Percentiles rank a stretch among this genome's conserved stretches.
These are phyloP conservation scores for Novymonas esmeraldas DNA, from an alignment of 208 protist genomes.

Conservation along the genomic window DNA sequence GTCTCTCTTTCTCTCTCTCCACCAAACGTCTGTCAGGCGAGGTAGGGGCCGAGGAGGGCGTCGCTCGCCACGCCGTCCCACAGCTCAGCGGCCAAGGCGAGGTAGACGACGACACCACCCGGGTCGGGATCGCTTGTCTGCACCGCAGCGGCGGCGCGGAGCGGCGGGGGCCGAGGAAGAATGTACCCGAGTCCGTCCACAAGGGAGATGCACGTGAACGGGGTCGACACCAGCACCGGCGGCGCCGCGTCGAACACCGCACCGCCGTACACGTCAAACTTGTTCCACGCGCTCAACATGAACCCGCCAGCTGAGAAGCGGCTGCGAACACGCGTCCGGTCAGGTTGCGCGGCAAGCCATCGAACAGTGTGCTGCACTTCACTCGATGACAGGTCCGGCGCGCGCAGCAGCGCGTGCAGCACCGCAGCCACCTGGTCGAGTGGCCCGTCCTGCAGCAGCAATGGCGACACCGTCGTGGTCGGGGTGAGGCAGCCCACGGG, in stretches of 20 bases:
- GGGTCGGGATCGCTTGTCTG: not conserved
- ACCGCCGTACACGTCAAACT: slow-evolving; percentile 29
- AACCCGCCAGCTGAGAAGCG: slow-evolving; percentile 23
- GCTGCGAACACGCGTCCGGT: slow-evolving; percentile 20
- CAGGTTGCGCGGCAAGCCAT: slow-evolving; percentile 26
- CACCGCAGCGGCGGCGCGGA: not conserved
- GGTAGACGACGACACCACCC: slow-evolving; percentile 20
- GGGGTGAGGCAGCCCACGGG: slow-evolving; percentile 21
- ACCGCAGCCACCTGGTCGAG: slow-evolving; percentile 11
- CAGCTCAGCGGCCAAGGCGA: slow-evolving; percentile 5
- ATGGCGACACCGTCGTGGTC: not conserved
- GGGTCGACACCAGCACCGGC: slow-evolving; percentile 23
- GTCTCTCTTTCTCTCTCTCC: too few species aligned
- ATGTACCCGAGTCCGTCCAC: slow-evolving; percentile 34
- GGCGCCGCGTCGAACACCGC: slow-evolving; percentile 9
- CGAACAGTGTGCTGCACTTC: slow-evolving; percentile 10
- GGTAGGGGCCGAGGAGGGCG: slow-evolving; percentile 8
- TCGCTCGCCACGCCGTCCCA: slow-evolving; percentile 16
- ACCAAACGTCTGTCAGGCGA: too few species aligned
- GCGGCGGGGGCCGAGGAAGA: slow-evolving; percentile 11
- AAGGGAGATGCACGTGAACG: slow-evolving; percentile 34
- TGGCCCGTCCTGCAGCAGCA: slow-evolving; percentile 7
- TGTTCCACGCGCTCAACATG: slow-evolving; percentile 36
- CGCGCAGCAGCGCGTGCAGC: slow-evolving; percentile 19
- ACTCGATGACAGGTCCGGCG: not conserved